Conservation (phyloP, 805 yeast species). For the Pichia eremophila region DNA sequence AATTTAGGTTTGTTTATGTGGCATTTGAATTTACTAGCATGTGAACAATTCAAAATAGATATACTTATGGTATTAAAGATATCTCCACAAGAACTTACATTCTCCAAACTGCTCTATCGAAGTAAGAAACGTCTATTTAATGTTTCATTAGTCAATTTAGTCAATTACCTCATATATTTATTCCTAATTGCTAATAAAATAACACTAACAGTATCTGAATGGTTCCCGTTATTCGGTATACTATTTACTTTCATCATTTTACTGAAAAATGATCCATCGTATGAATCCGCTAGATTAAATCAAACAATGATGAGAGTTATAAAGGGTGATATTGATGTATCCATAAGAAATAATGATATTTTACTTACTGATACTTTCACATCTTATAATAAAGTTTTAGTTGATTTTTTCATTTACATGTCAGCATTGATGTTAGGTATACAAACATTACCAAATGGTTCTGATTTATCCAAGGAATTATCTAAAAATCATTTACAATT, state of each 20-base stretch:
- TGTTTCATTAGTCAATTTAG: conserved; percentile 18
- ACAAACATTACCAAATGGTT: conserved; percentile 25
- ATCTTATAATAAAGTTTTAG: conserved; percentile 67
- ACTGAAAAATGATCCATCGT: conserved; percentile 21
- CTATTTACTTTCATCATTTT: conserved; percentile 26
- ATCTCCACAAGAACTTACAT: conserved; percentile 15
- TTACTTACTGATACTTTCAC: conserved; percentile 77
- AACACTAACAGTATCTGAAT: conserved; percentile 21
- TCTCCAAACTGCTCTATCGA: conserved; percentile 10
- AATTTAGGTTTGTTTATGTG: conserved; percentile 46
- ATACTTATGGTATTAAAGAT: conserved; percentile 33
- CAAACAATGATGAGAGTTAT: conserved; percentile 44
- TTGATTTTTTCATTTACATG: conserved; percentile 55
- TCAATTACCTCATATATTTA: conserved; percentile 23
- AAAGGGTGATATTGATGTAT: conserved; percentile 49
- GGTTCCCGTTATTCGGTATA: conserved; percentile 33
- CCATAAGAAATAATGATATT: conserved; percentile 67
- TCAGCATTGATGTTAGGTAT: conserved; percentile 34
- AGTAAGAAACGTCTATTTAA: conserved; percentile 14
- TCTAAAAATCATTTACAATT: conserved; percentile 23
- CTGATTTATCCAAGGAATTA: conserved; percentile 15
- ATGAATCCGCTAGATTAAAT: conserved; percentile 36
- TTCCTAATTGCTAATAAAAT: conserved; percentile 16
- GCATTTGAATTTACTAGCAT: conserved; percentile 35
- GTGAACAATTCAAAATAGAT: conserved; percentile 34